These are phyloP conservation scores for Pseudisothecium myosuroides DNA, from an alignment of 225 moss, liverwort and hornwort genomes.

Conservation along the genomic window DNA sequence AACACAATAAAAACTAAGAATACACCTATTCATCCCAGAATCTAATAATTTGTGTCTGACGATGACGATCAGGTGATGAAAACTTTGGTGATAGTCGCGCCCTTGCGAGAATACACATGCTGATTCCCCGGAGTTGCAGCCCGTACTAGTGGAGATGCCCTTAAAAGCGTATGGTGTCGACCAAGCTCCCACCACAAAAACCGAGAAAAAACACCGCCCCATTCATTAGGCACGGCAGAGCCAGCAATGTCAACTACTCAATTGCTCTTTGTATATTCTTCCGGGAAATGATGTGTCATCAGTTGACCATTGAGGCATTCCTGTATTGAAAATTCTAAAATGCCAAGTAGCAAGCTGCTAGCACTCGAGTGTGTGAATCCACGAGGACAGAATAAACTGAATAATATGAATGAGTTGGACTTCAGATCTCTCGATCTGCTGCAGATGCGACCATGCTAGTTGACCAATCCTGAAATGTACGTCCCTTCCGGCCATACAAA, in stretches of 20 bases:
- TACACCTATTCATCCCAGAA: background rate
- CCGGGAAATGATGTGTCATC: background rate
- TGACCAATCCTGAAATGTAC: constrained; percentile 10
- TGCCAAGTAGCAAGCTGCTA: background rate
- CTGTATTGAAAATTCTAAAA: background rate
- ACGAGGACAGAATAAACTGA: background rate
- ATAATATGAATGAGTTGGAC: background rate
- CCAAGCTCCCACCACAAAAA: background rate
- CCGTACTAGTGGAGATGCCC: background rate
- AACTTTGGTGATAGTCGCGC: no score
- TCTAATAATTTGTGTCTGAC: background rate
- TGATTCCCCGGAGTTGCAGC: no score
- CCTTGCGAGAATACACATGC: background rate
- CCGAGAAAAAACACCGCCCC: no score
- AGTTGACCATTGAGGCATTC: background rate
- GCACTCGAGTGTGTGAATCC: background rate
- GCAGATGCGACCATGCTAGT: background rate
- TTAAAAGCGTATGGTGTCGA: no score
- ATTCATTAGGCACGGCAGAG: background rate
- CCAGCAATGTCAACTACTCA: background rate
- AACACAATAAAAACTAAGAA: background rate
- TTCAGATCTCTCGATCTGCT: background rate
- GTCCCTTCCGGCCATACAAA: background rate
- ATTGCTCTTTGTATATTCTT: background rate
- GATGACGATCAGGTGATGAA: background rate